Evolutionary conservation across 2,329 filamentous ascomycete genomes (phyloP).

Genomic region (Arthrobotrys musiformis): DNA sequence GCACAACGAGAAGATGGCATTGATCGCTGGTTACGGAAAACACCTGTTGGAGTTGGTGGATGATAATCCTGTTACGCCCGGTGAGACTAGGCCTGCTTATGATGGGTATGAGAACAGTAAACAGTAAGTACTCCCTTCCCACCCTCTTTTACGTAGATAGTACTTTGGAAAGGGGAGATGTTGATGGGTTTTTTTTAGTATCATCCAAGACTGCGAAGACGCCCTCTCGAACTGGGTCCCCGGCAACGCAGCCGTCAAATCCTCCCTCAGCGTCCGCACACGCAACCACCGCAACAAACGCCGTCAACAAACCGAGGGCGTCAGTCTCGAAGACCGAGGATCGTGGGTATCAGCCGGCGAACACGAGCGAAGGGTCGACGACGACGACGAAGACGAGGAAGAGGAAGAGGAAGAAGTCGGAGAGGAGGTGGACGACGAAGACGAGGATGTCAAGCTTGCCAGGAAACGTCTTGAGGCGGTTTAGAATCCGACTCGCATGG

Average conservation of each 20-base stretch:
- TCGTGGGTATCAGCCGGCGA: conserved; percentile 54
- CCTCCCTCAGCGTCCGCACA: conserved; percentile 86
- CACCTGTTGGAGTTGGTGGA: conserved; percentile 97
- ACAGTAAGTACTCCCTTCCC: conserved; percentile 66
- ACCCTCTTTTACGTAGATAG: not conserved
- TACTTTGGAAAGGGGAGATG: conserved; percentile 56
- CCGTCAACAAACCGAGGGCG: conserved; percentile 53
- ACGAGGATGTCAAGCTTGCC: conserved; percentile 42
- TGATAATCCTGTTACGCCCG: conserved; percentile 94
- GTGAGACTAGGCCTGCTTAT: conserved; percentile 93
- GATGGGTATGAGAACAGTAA: conserved; percentile 99
- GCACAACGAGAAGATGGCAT: conserved; percentile 97
- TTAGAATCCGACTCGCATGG: conserved; percentile 9
- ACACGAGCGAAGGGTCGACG: conserved; percentile 35
- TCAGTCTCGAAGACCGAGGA: conserved; percentile 46
- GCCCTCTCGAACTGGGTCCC: conserved; percentile 96
- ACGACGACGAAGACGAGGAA: conserved; percentile 45
- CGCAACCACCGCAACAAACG: conserved; percentile 70
- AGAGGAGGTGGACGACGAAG: conserved; percentile 41
- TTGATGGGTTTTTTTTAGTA: conserved; percentile 65
- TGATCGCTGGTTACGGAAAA: conserved; percentile 97
- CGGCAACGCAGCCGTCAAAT: conserved; percentile 85
- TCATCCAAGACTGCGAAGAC: conserved; percentile 99
- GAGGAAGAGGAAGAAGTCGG: conserved; percentile 29
- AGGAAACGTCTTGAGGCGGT: conserved; percentile 47